Evolutionary conservation across 805 yeast species (phyloP), one percentile per base, ranked within the genome.

Genomic region (Saturnispora galanensis): DNA sequence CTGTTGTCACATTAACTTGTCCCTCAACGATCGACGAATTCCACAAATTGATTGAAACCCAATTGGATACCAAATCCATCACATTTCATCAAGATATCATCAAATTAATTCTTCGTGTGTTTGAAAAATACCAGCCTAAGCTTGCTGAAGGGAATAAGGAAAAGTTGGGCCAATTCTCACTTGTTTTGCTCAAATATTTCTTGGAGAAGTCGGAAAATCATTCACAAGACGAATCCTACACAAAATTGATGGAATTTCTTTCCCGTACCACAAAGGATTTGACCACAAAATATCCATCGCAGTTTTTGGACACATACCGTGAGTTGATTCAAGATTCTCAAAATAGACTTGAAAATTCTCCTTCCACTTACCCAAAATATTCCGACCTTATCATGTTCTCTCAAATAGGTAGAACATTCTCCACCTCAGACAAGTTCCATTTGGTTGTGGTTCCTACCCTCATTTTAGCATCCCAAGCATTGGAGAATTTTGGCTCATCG

Each of bases 381-480:
- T 65, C 75, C 1, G 95, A 88, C 57, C 63, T 87, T 47, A 63
- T 85, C 5, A 75, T 83, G 48, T 84, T 81, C 56, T 69, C 79
- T 0, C 54, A 87, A 5, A 70, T 89, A 46, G 97, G 97, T 6
- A 68, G 73, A 44, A 59, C 88, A 4, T 93, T 84, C 58, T 89
- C 98, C 0, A 87, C 97, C 1, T 93, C 98, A 0, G 99, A 93
- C 68, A 89, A 87, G 58, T 90, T 84, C 64, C 98, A 93, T 68
- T 70, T 88, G 47, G 83, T 93, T 10, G 89, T 81, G 4, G 89
- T 96, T 0, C 96, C 97, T 3, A 73, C 90, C 2, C 66, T 77
- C 29, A 73, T 93, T 31, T 64, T 86, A 34, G 77, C 87, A 68
- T 75, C 81, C 40, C 90, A 86, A 60, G 68, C 77, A 11, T 64